phyloP scores from a whole-genome alignment of 2,329 filamentous ascomycete species.

The Pseudocercospora musae region DNA sequence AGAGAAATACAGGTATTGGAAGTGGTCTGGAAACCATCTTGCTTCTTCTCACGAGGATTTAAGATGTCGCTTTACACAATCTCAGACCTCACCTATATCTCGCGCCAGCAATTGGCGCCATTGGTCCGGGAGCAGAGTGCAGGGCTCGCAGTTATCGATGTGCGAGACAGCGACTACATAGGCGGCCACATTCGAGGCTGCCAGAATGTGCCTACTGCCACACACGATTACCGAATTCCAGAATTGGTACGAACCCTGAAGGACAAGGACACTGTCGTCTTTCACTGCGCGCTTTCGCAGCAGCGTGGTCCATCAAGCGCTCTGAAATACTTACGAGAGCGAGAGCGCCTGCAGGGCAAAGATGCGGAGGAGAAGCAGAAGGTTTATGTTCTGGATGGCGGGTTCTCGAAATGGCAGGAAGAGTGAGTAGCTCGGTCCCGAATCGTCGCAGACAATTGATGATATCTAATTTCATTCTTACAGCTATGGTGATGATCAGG shows the following conservation, averaged over 20 bases:
- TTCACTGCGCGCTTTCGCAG: constrained; percentile 91
- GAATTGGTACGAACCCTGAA: constrained; percentile 76
- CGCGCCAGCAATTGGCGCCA: constrained; percentile 64
- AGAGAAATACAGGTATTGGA: too few species aligned
- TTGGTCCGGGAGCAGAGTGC: constrained; percentile 46
- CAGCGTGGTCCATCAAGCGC: constrained; percentile 85
- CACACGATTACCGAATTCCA: constrained; percentile 72
- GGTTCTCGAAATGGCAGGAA: constrained; percentile 89
- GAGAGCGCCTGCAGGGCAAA: constrained; percentile 51
- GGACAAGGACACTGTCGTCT: constrained; percentile 79
- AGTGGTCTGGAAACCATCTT: too few species aligned
- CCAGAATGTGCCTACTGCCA: constrained; percentile 68
- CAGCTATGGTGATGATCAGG: constrained; percentile 68
- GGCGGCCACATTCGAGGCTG: constrained; percentile 83
- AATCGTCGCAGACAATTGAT: too few species aligned
- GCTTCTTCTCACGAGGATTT: too few species aligned
- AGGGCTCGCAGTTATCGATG: constrained; percentile 74
- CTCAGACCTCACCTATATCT: constrained; percentile 63
- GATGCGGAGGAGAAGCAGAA: constrained; percentile 54
- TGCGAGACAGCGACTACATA: constrained; percentile 84
- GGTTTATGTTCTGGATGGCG: constrained; percentile 76
- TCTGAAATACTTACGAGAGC: constrained; percentile 71
- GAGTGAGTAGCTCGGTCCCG: constrained; percentile 41
- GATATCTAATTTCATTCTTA: not conserved
- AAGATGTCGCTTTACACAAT: constrained; percentile 50